Base-by-base conservation (phyloP, 208 protist genomes). In the Acanthamoeba royreba region DNA sequence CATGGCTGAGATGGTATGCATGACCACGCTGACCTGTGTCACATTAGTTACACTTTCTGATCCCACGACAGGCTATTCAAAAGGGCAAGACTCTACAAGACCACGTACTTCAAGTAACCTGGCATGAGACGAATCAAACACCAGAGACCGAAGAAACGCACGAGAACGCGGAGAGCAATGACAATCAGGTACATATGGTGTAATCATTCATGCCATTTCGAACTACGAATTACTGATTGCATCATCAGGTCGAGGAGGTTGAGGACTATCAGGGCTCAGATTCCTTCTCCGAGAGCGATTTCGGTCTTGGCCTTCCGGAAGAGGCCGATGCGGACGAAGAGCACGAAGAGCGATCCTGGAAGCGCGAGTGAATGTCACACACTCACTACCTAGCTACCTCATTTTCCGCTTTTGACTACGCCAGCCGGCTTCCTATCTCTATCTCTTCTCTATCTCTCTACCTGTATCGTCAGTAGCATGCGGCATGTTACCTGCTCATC, bases 321-420 rank as follows among this genome's bases (percentile, higher is more conserved):
- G 77, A 87, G 47, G 15, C 55, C 52, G 83, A 88, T 22, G 28
- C 45, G 28, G 83, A 90, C 31, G 83, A 90, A 22, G 83, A 90
- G 4, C 43, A 61, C 25, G 52, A 90, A 45, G 83, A 90, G 53
- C 83, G 83, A 8, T 90, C 83, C 17, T 90, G 83, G 83, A 90
- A 90, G 83, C 58, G 83, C 58, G 46, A 69, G n/a, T 86, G 42
- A 86, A 25, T 15, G 17, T 17, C 83, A 33, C 11, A 33, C 49
- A 15, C n/a, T n/a, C n/a, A n/a, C n/a, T n/a, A n/a, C n/a, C n/a
- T n/a, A n/a, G n/a, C n/a, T n/a, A n/a, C n/a, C n/a, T n/a, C n/a
- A n/a, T n/a, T n/a, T n/a, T n/a, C n/a, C n/a, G n/a, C n/a, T 9
- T 40, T 42, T 11, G 9, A 8, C 15, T 40, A 19, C 7, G 31